phyloP scores from a whole-genome alignment of 345 rosid genomes.

The Brassica napus region Da-Ae NC_063450.1:39492001-39492500 shows the following conservation, averaged over 20 bases:
- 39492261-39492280: constrained; percentile 1
- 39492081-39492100: not conserved
- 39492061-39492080: constrained; percentile 4
- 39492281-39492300: constrained; percentile 15
- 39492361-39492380: not conserved
- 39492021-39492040: constrained; percentile 2
- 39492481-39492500: too few relatives aligned
- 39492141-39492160: not conserved
- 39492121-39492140: constrained; percentile 8
- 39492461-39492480: too few relatives aligned
- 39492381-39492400: constrained; percentile 11
- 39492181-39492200: constrained; percentile 19
- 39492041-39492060: constrained; percentile 8
- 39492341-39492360: constrained; percentile 1
- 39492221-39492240: constrained; percentile 5
- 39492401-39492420: not conserved
- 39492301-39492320: constrained; percentile 6
- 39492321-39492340: constrained; percentile 15
- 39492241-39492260: constrained; percentile 14
- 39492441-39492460: too few relatives aligned
- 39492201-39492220: not conserved
- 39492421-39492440: not conserved
- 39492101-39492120: not conserved
- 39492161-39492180: not conserved
- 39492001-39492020: constrained; percentile 11